Base-by-base conservation (phyloP, 2,329 filamentous ascomycete genomes). In the Drechslerella dactyloides region DNA sequence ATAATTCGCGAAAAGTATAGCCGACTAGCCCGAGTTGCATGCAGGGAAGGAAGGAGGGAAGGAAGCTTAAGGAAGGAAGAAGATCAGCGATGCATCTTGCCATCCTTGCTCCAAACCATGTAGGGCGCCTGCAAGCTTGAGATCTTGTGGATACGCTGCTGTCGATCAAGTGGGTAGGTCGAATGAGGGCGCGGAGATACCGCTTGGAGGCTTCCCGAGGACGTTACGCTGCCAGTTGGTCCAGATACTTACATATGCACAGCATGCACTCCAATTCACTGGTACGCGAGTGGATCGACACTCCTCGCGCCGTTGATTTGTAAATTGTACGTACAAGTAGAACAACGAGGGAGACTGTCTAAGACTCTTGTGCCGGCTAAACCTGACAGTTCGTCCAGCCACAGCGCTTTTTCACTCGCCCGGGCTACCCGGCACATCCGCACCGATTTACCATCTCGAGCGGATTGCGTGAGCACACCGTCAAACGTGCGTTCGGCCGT, bases 401-500 rank as follows among this genome's bases (percentile, higher is more conserved):
- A 33, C 27, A 33, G 27, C 8, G 3, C 27, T 3, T 33, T 33
- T 8, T 8, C 8, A 33, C 27, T 33, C 27, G 27, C 27, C 27
- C 27, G 27, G n/a, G 27, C n/a, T 19, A 35, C 58, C 59, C 59
- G 59, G 59, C 50, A 59, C 13, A 42, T 30, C 65, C 59, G 66
- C 66, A 42, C 66, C 48, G 27, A 10, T 48, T 52, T 59, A 64
- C 66, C 66, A 44, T 55, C 48, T 70, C 59, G 54, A 55, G 54
- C 30, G 40, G 52, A 54, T 30, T 35, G 46, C 27, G 27, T 33
- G 27, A 33, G 27, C 27, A 53, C 37, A 51, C 58, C 50, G 55
- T 60, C 68, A 72, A 63, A 65, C 44, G 50, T 30, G 48, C 48
- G 55, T 72, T 65, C 44, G 50, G n/a, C 55, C 48, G 55, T 72